These are phyloP conservation scores for Rosa rugosa DNA, from an alignment of 306 rosid species.

Conservation along the genomic window DNA sequence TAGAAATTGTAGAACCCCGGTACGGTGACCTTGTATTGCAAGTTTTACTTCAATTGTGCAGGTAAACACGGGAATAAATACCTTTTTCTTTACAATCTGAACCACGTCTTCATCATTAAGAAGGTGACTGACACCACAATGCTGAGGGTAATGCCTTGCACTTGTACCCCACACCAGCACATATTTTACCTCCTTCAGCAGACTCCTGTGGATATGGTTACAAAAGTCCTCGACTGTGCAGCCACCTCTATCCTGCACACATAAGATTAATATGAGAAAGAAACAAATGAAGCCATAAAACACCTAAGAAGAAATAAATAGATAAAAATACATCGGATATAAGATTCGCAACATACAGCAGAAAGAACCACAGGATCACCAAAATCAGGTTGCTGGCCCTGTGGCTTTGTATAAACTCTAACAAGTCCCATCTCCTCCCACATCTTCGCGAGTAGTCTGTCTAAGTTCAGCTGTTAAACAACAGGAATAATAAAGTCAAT, in stretches of 20 bases:
- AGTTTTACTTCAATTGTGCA: not conserved
- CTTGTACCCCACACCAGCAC: conserved; percentile 97
- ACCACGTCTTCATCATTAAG: conserved; percentile 93
- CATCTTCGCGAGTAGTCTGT: conserved; percentile 91
- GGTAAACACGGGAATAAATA: conserved; percentile 19
- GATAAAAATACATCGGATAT: conserved; percentile 6
- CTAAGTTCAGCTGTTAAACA: conserved; percentile 81
- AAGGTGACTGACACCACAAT: conserved; percentile 77
- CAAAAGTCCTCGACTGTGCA: conserved; percentile 93
- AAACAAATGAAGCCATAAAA: not conserved
- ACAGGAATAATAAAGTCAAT: conserved; percentile 16
- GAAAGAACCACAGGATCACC: conserved; percentile 93
- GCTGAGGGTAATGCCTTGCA: conserved; percentile 97
- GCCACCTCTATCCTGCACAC: conserved; percentile 93
- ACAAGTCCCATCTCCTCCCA: conserved; percentile 99
- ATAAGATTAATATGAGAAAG: conserved; percentile 25
- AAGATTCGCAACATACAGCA: conserved; percentile 56
- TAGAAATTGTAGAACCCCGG: not conserved
- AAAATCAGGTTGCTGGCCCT: conserved; percentile 99
- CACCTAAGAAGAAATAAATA: conserved; percentile 8
- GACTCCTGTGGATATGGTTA: conserved; percentile 94
- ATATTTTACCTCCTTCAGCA: conserved; percentile 95
- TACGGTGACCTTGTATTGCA: not conserved
- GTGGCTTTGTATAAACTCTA: conserved; percentile 96
- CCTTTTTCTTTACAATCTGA: conserved; percentile 99